Evolutionary conservation across 148 eudicot species (phyloP).

Genomic region (Rhododendron kiyosumense): DNA sequence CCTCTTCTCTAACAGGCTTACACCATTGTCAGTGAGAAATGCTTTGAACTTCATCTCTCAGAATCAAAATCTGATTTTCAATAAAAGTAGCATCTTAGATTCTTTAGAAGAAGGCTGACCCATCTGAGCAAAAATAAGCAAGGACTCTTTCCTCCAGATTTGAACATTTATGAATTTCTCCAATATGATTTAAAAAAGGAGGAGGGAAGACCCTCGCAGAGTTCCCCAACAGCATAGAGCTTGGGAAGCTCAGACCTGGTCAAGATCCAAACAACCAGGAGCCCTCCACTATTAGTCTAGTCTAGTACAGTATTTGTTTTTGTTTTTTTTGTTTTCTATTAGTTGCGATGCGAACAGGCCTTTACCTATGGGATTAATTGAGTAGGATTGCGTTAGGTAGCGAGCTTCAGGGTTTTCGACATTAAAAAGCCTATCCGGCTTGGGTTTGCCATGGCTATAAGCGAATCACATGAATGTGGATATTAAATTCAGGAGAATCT

Average conservation of each 20-base stretch:
- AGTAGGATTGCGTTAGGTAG: no score
- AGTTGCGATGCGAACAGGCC: no score
- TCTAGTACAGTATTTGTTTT: no score
- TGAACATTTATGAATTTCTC: neutral
- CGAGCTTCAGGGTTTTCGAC: no score
- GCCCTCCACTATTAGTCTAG: no score
- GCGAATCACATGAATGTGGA: neutral
- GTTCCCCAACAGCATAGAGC: neutral
- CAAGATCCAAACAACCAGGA: neutral
- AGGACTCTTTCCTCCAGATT: neutral
- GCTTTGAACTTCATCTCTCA: slow-evolving; percentile 86
- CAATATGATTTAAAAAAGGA: neutral
- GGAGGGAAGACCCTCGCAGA: neutral
- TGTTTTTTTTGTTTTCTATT: no score
- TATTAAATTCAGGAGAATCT: neutral
- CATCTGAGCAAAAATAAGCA: neutral
- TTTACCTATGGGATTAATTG: no score
- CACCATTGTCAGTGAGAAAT: slow-evolving; percentile 71
- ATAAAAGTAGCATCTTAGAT: neutral
- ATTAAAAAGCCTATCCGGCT: no score
- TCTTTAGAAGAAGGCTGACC: neutral
- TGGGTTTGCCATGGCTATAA: no score
- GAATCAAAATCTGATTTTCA: neutral
- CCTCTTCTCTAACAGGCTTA: slow-evolving; percentile 62
- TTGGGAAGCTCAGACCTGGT: neutral